These are phyloP conservation scores for Cylindrotheca closterium DNA, from an alignment of 108 stramenopile species.

Conservation along the genomic window DNA sequence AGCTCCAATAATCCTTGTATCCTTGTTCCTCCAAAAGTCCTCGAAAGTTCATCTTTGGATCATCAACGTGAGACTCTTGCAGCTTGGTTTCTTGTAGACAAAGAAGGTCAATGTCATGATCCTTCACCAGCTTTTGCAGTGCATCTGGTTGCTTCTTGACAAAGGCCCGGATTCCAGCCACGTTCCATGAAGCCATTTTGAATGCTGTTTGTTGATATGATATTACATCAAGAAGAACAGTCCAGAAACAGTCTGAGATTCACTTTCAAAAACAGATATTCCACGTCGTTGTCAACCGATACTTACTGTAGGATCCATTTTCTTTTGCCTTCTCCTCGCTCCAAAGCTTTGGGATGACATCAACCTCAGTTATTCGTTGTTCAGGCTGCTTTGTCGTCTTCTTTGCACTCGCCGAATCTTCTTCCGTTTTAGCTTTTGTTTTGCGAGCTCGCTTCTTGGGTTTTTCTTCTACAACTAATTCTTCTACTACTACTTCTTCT, in stretches of 20 bases:
- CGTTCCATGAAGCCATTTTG: conserved; percentile 90
- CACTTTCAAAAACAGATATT: neutral
- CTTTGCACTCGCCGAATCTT: conserved; percentile 2
- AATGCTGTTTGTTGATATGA: conserved; percentile 43
- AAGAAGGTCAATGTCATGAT: conserved; percentile 79
- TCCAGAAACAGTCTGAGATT: neutral
- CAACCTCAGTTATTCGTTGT: conserved; percentile 78
- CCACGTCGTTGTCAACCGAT: neutral
- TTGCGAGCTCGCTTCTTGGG: neutral
- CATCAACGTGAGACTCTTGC: conserved; percentile 80
- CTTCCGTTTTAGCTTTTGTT: neutral
- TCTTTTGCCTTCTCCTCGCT: conserved; percentile 24
- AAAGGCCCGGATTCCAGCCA: conserved; percentile 86
- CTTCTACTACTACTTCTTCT: neutral
- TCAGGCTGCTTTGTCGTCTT: conserved; percentile 49
- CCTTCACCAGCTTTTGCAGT: conserved; percentile 48
- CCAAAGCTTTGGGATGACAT: conserved; percentile 67
- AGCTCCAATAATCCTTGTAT: conserved; percentile 86
- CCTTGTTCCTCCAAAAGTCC: conserved; percentile 69
- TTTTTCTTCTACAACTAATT: neutral
- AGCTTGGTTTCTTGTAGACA: conserved; percentile 92
- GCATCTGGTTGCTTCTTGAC: conserved; percentile 69
- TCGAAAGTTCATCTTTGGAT: conserved; percentile 69
- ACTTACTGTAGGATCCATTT: conserved; percentile 62
- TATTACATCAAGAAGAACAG: neutral